Conservation (phyloP, 1,284 basidiomycete genomes). For the Melampsora larici-populina region DNA sequence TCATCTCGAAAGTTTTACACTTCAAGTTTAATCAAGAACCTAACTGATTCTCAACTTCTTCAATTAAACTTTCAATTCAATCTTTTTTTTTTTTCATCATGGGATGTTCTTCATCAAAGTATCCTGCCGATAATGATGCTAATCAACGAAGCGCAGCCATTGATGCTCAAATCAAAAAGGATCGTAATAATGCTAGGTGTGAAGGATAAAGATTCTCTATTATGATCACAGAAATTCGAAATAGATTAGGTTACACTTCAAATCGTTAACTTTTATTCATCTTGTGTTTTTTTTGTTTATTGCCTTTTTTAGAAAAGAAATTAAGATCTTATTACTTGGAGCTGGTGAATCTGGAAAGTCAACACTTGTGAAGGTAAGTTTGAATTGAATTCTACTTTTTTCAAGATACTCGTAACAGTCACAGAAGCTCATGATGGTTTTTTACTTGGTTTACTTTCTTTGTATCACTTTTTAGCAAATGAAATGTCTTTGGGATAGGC, state of each 20-base stretch:
- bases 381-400: background rate
- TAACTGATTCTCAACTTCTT: no score
- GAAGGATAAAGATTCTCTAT: background rate
- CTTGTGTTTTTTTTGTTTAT: background rate
- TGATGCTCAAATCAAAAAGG: conserved; percentile 39
- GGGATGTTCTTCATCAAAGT: conserved; percentile 28
- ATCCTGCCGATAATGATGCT: conserved; percentile 22
- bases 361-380: conserved; percentile 75
- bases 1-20: no score
- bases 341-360: conserved; percentile 93
- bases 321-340: conserved; percentile 67
- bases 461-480: conserved; percentile 6
- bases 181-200: conserved; percentile 34
- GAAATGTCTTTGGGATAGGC: conserved; percentile 36
- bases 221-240: no score
- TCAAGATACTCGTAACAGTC: background rate
- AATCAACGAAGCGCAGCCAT: conserved; percentile 30
- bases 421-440: background rate
- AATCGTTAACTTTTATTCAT: background rate
- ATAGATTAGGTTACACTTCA: no score
- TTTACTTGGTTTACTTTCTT: no score
- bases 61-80: background rate
- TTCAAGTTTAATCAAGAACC: no score
- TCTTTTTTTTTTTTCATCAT: conserved; percentile 7
- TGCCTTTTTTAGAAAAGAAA: conserved; percentile 37